Conservation (phyloP, 306 rosid species). For the Parietaria judaica region DNA sequence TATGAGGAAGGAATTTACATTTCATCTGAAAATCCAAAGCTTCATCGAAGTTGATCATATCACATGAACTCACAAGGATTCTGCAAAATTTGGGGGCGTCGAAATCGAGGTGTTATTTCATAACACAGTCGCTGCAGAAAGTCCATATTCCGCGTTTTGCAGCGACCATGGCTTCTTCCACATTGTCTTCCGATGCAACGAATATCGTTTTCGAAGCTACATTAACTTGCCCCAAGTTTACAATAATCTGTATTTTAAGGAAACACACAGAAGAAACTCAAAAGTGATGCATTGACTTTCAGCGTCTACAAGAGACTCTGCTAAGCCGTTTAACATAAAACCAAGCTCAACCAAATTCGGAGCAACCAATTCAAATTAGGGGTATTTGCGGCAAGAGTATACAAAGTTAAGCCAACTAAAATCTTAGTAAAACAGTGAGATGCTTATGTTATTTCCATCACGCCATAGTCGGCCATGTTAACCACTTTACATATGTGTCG, state of each 20-base stretch:
- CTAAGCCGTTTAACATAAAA: no score
- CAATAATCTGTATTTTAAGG: slow-evolving; percentile 32
- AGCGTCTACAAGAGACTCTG: background rate
- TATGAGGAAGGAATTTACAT: slow-evolving; percentile 4
- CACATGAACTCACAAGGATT: slow-evolving; percentile 40
- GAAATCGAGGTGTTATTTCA: slow-evolving; percentile 81
- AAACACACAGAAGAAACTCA: background rate
- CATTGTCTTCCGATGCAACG: slow-evolving; percentile 67
- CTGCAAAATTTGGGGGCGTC: slow-evolving; percentile 72
- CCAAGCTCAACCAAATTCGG: background rate
- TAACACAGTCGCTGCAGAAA: slow-evolving; percentile 68
- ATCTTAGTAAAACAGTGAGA: no score
- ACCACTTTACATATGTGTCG: no score
- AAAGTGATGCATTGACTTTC: background rate
- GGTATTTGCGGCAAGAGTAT: no score
- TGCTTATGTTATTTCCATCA: no score
- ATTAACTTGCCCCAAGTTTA: slow-evolving; percentile 33
- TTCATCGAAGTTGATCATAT: no score
- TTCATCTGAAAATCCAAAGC: background rate
- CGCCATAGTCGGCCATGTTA: no score
- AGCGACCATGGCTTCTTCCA: slow-evolving; percentile 61
- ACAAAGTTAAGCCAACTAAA: no score
- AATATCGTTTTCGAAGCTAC: slow-evolving; percentile 52
- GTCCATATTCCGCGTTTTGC: slow-evolving; percentile 60
- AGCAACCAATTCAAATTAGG: no score